phyloP scores from a whole-genome alignment of 768 basidiomycete genomes.

The Clitopilus hobsonii region DNA sequence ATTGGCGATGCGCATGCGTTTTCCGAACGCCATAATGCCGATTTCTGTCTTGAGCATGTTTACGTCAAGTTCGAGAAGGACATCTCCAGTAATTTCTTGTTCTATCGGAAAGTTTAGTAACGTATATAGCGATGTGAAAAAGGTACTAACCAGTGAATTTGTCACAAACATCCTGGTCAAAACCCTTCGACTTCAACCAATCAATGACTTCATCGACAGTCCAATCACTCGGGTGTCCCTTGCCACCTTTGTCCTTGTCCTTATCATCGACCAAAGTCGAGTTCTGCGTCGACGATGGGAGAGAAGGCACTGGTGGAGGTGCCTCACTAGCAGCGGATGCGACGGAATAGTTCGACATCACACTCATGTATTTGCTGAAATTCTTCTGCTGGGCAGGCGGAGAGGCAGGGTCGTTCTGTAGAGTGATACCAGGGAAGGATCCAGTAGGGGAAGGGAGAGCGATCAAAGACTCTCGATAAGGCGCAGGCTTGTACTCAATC shows the following conservation, averaged over 20 bases:
- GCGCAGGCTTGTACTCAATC: constrained; percentile 16
- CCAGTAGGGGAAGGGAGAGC: constrained; percentile 19
- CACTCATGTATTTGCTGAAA: constrained; percentile 33
- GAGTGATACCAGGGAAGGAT: constrained; percentile 10
- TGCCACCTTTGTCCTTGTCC: constrained; percentile 25
- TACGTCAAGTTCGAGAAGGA: constrained; percentile 89
- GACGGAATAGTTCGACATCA: constrained; percentile 14
- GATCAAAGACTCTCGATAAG: constrained; percentile 23
- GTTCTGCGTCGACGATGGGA: constrained; percentile 13
- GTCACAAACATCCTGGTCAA: constrained; percentile 75
- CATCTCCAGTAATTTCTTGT: constrained; percentile 98
- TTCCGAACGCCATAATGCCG: constrained; percentile 91
- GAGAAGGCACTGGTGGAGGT: constrained; percentile 6
- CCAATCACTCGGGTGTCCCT: constrained; percentile 69
- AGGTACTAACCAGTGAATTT: constrained; percentile 75
- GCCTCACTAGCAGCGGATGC: constrained; percentile 4
- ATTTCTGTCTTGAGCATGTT: constrained; percentile 90
- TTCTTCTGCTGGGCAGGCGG: constrained; percentile 21
- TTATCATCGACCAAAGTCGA: constrained; percentile 12
- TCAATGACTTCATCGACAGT: constrained; percentile 82
- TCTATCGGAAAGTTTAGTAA: constrained; percentile 41
- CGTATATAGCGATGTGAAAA: not conserved
- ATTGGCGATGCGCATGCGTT: constrained; percentile 88
- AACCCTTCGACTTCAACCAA: constrained; percentile 83
- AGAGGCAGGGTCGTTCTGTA: constrained; percentile 1